phyloP scores from a whole-genome alignment of 164 flowering plant genomes.

The Hamamelis virginiana region DNA sequence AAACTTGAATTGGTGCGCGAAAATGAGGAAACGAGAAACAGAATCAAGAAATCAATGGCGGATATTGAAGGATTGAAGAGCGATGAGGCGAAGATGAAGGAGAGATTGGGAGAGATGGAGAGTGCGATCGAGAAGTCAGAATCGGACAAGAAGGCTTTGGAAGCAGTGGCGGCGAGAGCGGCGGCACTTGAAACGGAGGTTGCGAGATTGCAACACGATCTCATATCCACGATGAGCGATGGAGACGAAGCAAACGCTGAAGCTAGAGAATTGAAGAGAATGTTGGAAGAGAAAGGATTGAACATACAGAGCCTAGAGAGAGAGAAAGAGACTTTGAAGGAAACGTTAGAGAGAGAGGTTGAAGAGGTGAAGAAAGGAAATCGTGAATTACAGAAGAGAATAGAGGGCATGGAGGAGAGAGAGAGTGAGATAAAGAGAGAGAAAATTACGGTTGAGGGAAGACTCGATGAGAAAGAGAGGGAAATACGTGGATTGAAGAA shows the following conservation, averaged over 20 bases:
- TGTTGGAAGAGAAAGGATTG: conserved; percentile 36
- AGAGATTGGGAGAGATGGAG: conserved; percentile 21
- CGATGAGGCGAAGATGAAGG: conserved; percentile 33
- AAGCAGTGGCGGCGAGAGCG: conserved; percentile 45
- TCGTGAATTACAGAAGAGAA: conserved; percentile 15
- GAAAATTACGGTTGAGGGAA: conserved; percentile 9
- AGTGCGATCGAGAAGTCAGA: conserved; percentile 25
- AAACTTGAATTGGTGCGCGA: conserved; percentile 28
- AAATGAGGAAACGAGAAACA: conserved; percentile 28
- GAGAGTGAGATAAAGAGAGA: conserved; percentile 9
- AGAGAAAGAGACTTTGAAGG: conserved; percentile 30
- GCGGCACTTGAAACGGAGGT: conserved; percentile 62
- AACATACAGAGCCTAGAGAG: conserved; percentile 33
- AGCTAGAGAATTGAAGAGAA: conserved; percentile 28
- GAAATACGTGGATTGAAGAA: conserved; percentile 6
- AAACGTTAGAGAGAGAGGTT: conserved; percentile 6
- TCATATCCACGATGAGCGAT: conserved; percentile 40
- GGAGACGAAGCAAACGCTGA: conserved; percentile 40
- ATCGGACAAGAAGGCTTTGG: conserved; percentile 38
- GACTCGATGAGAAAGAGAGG: conserved; percentile 12
- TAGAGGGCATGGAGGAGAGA: conserved; percentile 2
- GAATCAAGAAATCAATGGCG: conserved; percentile 25
- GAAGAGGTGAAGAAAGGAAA: conserved; percentile 18
- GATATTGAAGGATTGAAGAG: conserved; percentile 38
- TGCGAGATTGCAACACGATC: conserved; percentile 64